Evolutionary conservation across 2,329 filamentous ascomycete species (phyloP), one percentile per base, ranked within the genome.

Genomic region (Neofusicoccum kwambonambiense): DNA sequence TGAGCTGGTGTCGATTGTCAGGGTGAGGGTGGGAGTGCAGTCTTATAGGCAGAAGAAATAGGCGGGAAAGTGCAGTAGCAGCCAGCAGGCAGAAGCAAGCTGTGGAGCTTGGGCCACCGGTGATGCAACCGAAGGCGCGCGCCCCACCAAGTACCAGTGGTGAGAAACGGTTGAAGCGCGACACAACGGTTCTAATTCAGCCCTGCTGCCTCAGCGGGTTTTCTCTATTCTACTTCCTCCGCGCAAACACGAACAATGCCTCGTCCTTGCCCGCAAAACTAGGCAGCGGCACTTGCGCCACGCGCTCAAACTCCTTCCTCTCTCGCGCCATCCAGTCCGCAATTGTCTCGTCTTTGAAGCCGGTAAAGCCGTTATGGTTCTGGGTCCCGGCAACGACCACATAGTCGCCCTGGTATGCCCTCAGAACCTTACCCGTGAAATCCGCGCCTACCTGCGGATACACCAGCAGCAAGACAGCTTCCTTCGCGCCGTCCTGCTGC

Each of bases 191-290:
- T 31, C 27, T 31, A 31, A 22, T 22, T 22, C 3, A 22, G 2
- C 22, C 22, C 22, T 31, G 27, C 27, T 31, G 27, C 27, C 6
- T 7, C 0, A 7, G 27, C 37, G 1, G 37, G 9, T 5, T 11
- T 44, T 44, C 41, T 44, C 19, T 44, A n/a, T 22, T 44, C 41
- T 58, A 47, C 31, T 70, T 70, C 65, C 67, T 75, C 65, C 75
- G 76, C 69, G 77, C 73, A 62, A 89, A 92, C 19, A 91, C 83
- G 75, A 88, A 92, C 64, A 92, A 71, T 0, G 87, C 90, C 77
- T 93, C 90, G 70, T 93, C 90, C 75, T 92, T 92, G 34, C 88
- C 90, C 2, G 89, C 86, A 76, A 92, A 92, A 74, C 88, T 91
- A 22, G 89, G 89, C 72, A 93, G 74, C 3, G 89, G 83, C 67